Conservation (phyloP, 2,329 filamentous ascomycete genomes). For the Fusarium proliferatum region DNA sequence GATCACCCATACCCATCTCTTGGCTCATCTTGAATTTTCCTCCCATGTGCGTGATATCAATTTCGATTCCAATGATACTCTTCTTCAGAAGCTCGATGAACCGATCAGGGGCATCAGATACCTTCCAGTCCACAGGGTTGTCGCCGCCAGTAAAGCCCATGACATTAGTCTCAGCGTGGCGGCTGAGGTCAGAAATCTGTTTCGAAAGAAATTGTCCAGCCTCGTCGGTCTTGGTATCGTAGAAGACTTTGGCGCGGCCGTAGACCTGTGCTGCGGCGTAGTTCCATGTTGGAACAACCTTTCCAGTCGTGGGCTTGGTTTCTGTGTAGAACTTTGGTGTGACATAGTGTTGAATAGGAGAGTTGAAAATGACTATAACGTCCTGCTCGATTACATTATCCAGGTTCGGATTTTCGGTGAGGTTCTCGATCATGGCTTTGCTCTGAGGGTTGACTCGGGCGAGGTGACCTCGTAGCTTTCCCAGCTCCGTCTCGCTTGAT, state of each 20-base stretch:
- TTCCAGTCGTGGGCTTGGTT: conserved; percentile 72
- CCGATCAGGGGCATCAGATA: conserved; percentile 65
- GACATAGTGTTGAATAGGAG: conserved; percentile 69
- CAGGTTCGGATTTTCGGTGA: conserved; percentile 25
- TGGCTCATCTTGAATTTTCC: conserved; percentile 78
- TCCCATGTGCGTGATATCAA: conserved; percentile 64
- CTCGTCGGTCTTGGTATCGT: conserved; percentile 58
- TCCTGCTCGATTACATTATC: conserved; percentile 59
- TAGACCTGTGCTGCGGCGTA: conserved; percentile 74
- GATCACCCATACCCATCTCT: conserved; percentile 64
- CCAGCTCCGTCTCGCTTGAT: conserved; percentile 53
- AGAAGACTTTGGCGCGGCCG: conserved; percentile 65
- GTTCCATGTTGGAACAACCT: conserved; percentile 79
- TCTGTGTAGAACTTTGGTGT: conserved; percentile 75
- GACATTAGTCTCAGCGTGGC: conserved; percentile 61
- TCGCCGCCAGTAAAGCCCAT: conserved; percentile 64
- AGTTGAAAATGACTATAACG: conserved; percentile 72
- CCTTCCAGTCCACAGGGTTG: conserved; percentile 60
- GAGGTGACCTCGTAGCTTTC: conserved; percentile 68
- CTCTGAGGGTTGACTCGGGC: conserved; percentile 72
- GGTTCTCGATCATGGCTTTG: conserved; percentile 67
- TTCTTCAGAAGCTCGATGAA: conserved; percentile 69
- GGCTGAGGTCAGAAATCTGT: conserved; percentile 65
- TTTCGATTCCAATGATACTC: conserved; percentile 70
- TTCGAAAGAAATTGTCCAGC: conserved; percentile 58